Evolutionary conservation across 208 protist species (phyloP).

Genomic region (Wallacemonas sp.): DNA sequence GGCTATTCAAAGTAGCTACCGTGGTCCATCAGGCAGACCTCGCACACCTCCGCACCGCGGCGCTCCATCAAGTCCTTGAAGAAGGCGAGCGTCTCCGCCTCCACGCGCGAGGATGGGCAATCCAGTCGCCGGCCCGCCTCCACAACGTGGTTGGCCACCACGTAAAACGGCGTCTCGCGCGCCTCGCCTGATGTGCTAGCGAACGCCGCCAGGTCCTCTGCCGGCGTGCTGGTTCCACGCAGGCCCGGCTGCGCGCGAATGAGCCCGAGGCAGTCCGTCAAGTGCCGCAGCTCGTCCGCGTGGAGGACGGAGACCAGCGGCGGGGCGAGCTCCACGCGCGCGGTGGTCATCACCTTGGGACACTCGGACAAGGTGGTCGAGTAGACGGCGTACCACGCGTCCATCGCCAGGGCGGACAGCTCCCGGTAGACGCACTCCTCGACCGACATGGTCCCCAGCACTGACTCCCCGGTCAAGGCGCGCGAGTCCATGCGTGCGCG

Average conservation of each 20-base stretch:
- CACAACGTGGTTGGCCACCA: conserved; percentile 47
- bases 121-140: conserved; percentile 66
- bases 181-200: neutral
- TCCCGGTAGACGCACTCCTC: conserved; percentile 54
- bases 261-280: conserved; percentile 62
- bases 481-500: conserved; percentile 4
- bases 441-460: conserved; percentile 5
- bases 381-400: conserved; percentile 87
- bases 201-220: neutral
- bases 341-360: conserved; percentile 63
- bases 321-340: conserved; percentile 53
- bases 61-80: conserved; percentile 64
- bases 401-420: conserved; percentile 76
- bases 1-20: conserved; percentile 33
- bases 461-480: conserved; percentile 6
- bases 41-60: conserved; percentile 54
- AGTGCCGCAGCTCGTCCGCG: conserved; percentile 51
- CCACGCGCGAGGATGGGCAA: conserved; percentile 68
- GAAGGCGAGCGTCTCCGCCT: conserved; percentile 70
- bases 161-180: conserved; percentile 26
- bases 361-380: conserved; percentile 68
- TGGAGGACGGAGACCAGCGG: conserved; percentile 59
- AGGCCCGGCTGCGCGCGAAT: conserved; percentile 15
- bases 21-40: conserved; percentile 52
- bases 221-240: conserved; percentile 4